phyloP scores from a whole-genome alignment of 2,329 filamentous ascomycete genomes.

The Graphiopsis chlorocephala region DNA sequence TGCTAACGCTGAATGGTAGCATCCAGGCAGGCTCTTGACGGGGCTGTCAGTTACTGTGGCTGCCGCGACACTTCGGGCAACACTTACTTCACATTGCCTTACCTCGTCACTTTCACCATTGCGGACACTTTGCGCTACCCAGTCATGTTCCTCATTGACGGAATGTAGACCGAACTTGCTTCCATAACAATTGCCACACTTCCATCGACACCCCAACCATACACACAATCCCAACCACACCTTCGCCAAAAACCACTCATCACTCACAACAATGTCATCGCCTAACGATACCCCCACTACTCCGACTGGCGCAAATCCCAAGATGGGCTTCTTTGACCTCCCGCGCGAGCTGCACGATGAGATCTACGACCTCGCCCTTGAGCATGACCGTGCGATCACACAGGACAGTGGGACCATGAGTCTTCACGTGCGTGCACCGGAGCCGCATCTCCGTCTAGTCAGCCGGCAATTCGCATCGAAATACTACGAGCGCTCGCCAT shows the following conservation, averaged over 20 bases:
- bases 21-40: background rate
- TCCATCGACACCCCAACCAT: background rate
- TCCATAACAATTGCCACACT: background rate
- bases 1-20: background rate
- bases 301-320: background rate
- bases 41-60: background rate
- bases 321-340: constrained; percentile 9
- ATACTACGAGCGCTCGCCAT: background rate
- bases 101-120: background rate
- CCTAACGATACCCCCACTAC: background rate
- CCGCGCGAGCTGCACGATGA: constrained; percentile 19
- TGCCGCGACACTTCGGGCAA: background rate
- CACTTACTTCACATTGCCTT: background rate
- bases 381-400: background rate
- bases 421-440: background rate
- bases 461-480: background rate
- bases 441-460: background rate
- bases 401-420: background rate
- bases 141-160: background rate
- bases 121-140: background rate
- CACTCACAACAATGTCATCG: background rate
- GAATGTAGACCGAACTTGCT: background rate
- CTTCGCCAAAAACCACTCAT: background rate
- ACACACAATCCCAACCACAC: background rate
- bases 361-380: constrained; percentile 13